Conservation (phyloP, 495 filamentous ascomycete genomes). For the Hypoxylon lienhwacheense region DNA sequence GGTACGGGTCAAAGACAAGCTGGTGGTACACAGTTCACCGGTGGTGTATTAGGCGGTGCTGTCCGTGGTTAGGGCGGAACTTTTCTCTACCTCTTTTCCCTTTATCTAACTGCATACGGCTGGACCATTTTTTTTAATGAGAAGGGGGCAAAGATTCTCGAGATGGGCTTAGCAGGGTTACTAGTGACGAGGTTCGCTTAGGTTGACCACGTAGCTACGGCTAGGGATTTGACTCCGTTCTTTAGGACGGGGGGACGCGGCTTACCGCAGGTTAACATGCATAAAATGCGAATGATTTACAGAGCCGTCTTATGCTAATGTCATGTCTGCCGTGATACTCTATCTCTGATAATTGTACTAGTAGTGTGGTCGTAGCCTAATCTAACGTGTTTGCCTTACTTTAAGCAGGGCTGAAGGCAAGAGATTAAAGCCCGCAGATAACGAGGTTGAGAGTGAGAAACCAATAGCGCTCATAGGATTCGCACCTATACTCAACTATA, state of each 20-base stretch:
- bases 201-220: constrained; percentile 18
- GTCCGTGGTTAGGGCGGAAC: constrained; percentile 49
- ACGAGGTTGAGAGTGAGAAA: too few relatives aligned
- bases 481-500: too few relatives aligned
- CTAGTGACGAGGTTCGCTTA: constrained; percentile 9
- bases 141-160: constrained; percentile 11
- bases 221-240: constrained; percentile 23
- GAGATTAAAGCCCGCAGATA: too few relatives aligned
- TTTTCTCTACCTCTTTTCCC: constrained; percentile 25
- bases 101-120: constrained; percentile 39
- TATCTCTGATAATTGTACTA: too few relatives aligned
- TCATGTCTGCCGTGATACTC: too few relatives aligned
- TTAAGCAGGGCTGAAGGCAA: too few relatives aligned
- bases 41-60: constrained; percentile 58
- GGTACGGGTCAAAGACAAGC: constrained; percentile 58
- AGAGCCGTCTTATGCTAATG: too few relatives aligned
- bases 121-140: constrained; percentile 32
- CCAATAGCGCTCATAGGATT: too few relatives aligned
- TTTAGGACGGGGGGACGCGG: not conserved
- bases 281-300: too few relatives aligned
- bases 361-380: too few relatives aligned
- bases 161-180: constrained; percentile 19
- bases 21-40: constrained; percentile 61
- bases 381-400: too few relatives aligned
- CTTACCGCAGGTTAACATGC: not conserved